A percentile compares a stretch with the other conserved stretches of the same genome.
Evolutionary conservation across 805 yeast genomes (phyloP).

Genomic region (Tanozyma kutaoensis): DNA sequence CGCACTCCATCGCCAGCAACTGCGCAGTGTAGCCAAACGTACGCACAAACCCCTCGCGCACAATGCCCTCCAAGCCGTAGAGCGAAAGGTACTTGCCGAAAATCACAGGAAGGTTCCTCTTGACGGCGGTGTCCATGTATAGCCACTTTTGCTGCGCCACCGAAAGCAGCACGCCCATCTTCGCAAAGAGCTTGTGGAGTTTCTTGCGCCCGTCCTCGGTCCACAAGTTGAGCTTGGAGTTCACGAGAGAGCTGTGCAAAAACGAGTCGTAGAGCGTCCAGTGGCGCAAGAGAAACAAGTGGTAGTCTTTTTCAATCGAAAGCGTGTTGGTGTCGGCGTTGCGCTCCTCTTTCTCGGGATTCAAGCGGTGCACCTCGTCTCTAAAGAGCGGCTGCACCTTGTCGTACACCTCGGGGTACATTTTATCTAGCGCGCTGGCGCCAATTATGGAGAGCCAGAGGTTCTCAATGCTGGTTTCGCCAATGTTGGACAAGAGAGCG

Average conservation of each 20-base stretch:
- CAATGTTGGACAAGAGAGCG: conserved; percentile 65
- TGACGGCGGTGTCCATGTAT: conserved; percentile 72
- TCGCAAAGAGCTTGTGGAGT: conserved; percentile 83
- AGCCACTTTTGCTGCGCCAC: conserved; percentile 90
- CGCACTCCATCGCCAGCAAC: conserved; percentile 85
- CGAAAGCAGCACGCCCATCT: conserved; percentile 86
- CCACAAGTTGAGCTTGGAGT: conserved; percentile 80
- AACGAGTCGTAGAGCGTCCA: conserved; percentile 90
- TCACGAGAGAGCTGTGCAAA: conserved; percentile 80
- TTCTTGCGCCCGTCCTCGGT: conserved; percentile 82
- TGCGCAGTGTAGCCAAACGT: conserved; percentile 82
- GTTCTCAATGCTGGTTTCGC: conserved; percentile 57
- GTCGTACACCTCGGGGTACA: conserved; percentile 64
- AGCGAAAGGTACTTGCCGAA: conserved; percentile 58
- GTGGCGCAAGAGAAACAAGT: conserved; percentile 75
- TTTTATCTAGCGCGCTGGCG: conserved; percentile 63
- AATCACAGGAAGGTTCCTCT: conserved; percentile 55
- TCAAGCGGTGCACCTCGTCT: conserved; percentile 72
- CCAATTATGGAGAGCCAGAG: conserved; percentile 89
- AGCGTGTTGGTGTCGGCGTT: conserved; percentile 34
- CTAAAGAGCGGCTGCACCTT: conserved; percentile 58
- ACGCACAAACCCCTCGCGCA: conserved; percentile 76
- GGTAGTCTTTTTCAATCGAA: conserved; percentile 69
- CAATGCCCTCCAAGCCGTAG: conserved; percentile 73
- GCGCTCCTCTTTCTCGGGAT: conserved; percentile 13